Evolutionary conservation across 139 green algal species (phyloP), one percentile per base, ranked within the genome.

Genomic region (Protoeuglena noctilucae): DNA sequence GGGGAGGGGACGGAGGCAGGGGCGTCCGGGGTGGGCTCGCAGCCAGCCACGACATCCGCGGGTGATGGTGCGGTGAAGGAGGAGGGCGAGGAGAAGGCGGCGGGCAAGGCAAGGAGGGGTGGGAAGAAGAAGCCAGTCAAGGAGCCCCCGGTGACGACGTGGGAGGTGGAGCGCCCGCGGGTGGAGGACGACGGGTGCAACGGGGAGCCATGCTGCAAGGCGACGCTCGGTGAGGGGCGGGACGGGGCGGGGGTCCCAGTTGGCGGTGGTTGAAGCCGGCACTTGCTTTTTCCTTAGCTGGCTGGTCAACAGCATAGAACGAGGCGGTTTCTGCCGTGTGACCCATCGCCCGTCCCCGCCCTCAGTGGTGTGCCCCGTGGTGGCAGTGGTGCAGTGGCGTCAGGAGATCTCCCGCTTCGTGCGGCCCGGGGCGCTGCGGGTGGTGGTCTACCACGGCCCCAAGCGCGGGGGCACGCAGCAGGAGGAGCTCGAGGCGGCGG

Each of bases 361-460:
- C n/a, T n/a, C n/a, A n/a, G 85, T 96, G 34, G 63, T 97, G 17
- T 94, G 85, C 65, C 89, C 89, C 7, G 63, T 94, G 48, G 80
- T 93, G 23, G 89, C 89, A 2, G 63, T 94, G 41, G 84, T 94
- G 23, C 87, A 95, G 72, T 97, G 89, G 89, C 56, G 69, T 9
- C 48, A 78, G 26, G 89, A 96, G 76, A 94, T 96, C 31, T 78
- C 71, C 6, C 65, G 76, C 24, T 94, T 85, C 72, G 87, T 74
- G 0, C 57, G 63, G 0, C 81, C 85, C 12, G 72, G 70, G 3
- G 40, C 64, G 0, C 34, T 63, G 28, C 54, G 80, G 69, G 79
- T 95, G 51, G 56, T 84, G 28, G 53, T 88, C 21, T 94, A 93
- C 64, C 86, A 96, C 47, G 86, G 86, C 48, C 53, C 58, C 48